A percentile compares a stretch with the other conserved stretches of the same genome.
Evolutionary conservation across 2,329 filamentous ascomycete genomes (phyloP).

Genomic region (Neoarthrinium moseri): DNA sequence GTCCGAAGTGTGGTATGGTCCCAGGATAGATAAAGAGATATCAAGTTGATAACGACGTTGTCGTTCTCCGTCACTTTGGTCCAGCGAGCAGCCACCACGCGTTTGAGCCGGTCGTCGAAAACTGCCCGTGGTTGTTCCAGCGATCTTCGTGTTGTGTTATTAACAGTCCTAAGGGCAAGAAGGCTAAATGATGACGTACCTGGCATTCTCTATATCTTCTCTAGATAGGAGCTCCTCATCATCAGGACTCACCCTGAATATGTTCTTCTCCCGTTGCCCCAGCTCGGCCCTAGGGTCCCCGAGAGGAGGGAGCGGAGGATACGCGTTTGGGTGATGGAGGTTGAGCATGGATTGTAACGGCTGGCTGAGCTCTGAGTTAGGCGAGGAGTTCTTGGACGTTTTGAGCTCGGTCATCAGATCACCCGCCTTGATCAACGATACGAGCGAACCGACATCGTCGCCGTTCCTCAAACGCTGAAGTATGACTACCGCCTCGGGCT

Average conservation of each 20-base stretch:
- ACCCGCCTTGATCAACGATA: slow-evolving; percentile 5
- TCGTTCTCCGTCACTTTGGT: not conserved
- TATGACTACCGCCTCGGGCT: slow-evolving; percentile 6
- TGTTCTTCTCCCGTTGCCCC: slow-evolving; percentile 2
- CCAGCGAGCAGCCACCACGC: not conserved
- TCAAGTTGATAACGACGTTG: slow-evolving; percentile 2
- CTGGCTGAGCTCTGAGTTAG: too few relatives aligned
- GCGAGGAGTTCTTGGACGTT: too few relatives aligned
- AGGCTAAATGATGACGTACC: too few relatives aligned
- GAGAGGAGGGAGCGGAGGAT: not conserved
- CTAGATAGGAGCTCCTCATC: not conserved
- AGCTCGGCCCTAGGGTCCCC: not conserved
- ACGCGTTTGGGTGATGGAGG: not conserved
- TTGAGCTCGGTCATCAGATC: slow-evolving; percentile 7
- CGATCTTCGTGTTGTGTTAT: not conserved
- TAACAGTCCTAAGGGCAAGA: not conserved
- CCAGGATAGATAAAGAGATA: slow-evolving; percentile 6
- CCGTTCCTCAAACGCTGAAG: slow-evolving; percentile 3
- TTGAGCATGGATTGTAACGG: slow-evolving; percentile 1
- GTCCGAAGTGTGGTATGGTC: slow-evolving; percentile 5
- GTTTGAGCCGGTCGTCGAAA: not conserved
- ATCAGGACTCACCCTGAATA: not conserved
- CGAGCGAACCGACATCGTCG: not conserved
- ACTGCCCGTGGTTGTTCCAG: not conserved
- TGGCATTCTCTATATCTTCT: not conserved